Percentiles rank a stretch among this genome's conserved stretches.
These are phyloP conservation scores for Artomyces pyxidatus DNA, from an alignment of 768 basidiomycete genomes.

Conservation along the genomic window DNA sequence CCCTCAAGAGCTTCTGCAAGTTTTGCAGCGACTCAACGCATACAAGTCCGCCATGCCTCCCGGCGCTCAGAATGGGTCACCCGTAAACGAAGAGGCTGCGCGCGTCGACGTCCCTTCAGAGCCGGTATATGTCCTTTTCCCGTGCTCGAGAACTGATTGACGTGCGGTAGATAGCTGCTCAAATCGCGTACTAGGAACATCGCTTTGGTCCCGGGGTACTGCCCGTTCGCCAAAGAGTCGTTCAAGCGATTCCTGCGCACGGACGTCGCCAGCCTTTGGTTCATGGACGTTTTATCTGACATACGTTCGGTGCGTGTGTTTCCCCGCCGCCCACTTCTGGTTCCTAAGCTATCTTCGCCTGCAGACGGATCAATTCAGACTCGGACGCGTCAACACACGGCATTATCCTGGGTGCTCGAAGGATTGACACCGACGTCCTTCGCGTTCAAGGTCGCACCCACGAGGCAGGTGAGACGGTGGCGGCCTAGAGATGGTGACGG, in stretches of 20 bases:
- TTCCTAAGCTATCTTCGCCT: slow-evolving; percentile 3
- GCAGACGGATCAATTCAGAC: slow-evolving; percentile 64
- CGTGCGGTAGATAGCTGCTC: slow-evolving; percentile 57
- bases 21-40: slow-evolving; percentile 27
- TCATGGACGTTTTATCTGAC: slow-evolving; percentile 91
- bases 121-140: slow-evolving; percentile 51
- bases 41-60: slow-evolving; percentile 16
- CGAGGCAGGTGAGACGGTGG: no score
- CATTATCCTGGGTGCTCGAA: no score
- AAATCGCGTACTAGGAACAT: slow-evolving; percentile 78
- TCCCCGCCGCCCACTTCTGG: slow-evolving; percentile 10
- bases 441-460: no score
- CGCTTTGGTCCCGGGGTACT: slow-evolving; percentile 58
- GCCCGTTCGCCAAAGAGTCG: slow-evolving; percentile 74
- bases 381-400: slow-evolving; percentile 63
- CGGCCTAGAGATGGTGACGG: no score
- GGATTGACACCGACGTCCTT: no score
- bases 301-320: slow-evolving; percentile 58
- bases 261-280: slow-evolving; percentile 81
- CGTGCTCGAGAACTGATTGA: slow-evolving; percentile 16
- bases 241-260: slow-evolving; percentile 82
- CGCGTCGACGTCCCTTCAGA: slow-evolving; percentile 7
- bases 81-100: slow-evolving; percentile 14
- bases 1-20: slow-evolving; percentile 30
- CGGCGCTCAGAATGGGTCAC: slow-evolving; percentile 10